Evolutionary conservation across 1,139 yeast species (phyloP).

Genomic region (Lodderomyces pseudojiufengensis): DNA sequence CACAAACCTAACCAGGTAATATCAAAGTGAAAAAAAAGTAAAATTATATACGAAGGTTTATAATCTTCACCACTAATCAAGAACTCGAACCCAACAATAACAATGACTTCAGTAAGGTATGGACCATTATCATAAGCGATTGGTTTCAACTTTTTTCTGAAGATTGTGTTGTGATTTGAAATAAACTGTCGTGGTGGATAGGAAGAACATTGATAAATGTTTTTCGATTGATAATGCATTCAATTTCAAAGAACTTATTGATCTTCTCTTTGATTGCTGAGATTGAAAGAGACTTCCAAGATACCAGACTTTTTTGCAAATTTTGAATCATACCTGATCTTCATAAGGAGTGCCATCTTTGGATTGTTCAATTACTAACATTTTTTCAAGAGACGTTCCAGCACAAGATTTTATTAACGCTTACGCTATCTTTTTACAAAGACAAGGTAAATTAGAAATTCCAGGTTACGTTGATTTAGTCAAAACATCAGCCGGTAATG

Average conservation of each 20-base stretch:
- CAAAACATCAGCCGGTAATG: constrained; percentile 98
- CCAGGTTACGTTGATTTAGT: constrained; percentile 99
- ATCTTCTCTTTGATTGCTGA: neutral
- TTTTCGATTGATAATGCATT: neutral
- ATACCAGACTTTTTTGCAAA: too few species aligned
- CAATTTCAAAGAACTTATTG: constrained; percentile 3
- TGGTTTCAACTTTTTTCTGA: constrained; percentile 11
- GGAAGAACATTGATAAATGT: constrained; percentile 15
- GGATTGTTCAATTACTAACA: constrained; percentile 43
- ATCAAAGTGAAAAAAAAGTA: neutral
- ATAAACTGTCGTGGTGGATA: constrained; percentile 31
- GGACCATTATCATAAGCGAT: constrained; percentile 28
- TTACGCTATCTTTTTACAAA: constrained; percentile 99
- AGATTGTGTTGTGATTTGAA: constrained; percentile 1
- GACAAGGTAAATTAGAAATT: constrained; percentile 99
- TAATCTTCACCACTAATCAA: constrained; percentile 14
- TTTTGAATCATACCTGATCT: too few species aligned
- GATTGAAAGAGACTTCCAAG: constrained; percentile 3
- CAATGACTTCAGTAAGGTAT: constrained; percentile 94
- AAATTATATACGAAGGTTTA: too few species aligned
- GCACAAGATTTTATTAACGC: constrained; percentile 99
- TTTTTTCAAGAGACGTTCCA: constrained; percentile 86
- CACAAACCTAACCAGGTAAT: neutral
- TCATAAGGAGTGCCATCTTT: too few species aligned
- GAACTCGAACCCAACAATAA: constrained; percentile 7